A percentile compares a stretch with the other conserved stretches of the same genome.
Evolutionary conservation across 306 rosid genomes (phyloP).

Genomic region (Medicago lupulina): DNA sequence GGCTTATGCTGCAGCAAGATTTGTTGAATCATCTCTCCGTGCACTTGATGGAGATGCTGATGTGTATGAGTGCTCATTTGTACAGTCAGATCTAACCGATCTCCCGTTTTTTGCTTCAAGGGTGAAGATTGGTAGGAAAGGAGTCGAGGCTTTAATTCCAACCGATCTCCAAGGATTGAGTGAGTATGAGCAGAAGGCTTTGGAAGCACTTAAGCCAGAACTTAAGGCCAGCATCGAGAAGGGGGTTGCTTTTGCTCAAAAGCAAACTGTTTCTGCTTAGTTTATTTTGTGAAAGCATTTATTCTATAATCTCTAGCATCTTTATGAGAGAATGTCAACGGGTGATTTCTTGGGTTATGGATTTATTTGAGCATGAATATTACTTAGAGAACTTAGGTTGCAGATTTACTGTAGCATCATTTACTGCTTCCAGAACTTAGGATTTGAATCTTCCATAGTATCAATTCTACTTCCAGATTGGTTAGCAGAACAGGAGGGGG

Average conservation of each 20-base stretch:
- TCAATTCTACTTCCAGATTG: slow-evolving; percentile 52
- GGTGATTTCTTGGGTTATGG: slow-evolving; percentile 31
- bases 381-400: slow-evolving; percentile 41
- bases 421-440: slow-evolving; percentile 43
- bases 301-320: slow-evolving; percentile 31
- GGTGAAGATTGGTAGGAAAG: slow-evolving; percentile 90
- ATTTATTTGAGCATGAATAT: slow-evolving; percentile 44
- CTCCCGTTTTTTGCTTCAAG: slow-evolving; percentile 97
- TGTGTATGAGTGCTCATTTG: slow-evolving; percentile 87
- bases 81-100: slow-evolving; percentile 85
- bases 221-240: slow-evolving; percentile 95
- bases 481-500: slow-evolving; percentile 50
- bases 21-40: slow-evolving; percentile 94
- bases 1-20: slow-evolving; percentile 99
- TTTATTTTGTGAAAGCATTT: slow-evolving; percentile 31
- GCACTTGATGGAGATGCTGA: slow-evolving; percentile 95
- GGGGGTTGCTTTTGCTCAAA: slow-evolving; percentile 83
- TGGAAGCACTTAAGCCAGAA: slow-evolving; percentile 93
- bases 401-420: slow-evolving; percentile 44
- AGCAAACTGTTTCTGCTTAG: slow-evolving; percentile 70
- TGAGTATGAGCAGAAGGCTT: slow-evolving; percentile 87
- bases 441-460: slow-evolving; percentile 38
- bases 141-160: slow-evolving; percentile 79
- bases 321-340: slow-evolving; percentile 36
- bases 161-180: slow-evolving; percentile 90